A percentile compares a stretch with the other conserved stretches of the same genome.
Evolutionary conservation across 495 filamentous ascomycete genomes (phyloP).

Genomic region (Penicillium silybi): DNA sequence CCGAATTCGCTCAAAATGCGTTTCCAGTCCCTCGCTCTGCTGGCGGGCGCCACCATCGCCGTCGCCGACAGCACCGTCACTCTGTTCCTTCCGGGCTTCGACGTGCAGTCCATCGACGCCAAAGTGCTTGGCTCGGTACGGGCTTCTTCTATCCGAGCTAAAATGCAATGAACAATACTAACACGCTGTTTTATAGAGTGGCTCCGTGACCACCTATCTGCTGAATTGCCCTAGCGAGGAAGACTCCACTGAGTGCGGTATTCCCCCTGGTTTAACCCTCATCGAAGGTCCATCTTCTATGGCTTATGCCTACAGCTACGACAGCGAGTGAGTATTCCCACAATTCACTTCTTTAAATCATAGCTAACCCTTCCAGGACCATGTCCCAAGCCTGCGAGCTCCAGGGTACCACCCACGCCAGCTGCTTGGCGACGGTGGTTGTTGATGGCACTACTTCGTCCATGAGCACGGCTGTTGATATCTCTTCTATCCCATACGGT

Average conservation of each 20-base stretch:
- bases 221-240: constrained; percentile 1
- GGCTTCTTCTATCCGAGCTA: neutral
- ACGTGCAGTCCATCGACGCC: constrained; percentile 1
- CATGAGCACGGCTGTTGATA: neutral
- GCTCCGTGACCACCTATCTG: constrained; percentile 11
- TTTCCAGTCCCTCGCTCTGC: constrained; percentile 11
- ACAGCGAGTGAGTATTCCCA: neutral
- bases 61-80: constrained; percentile 11
- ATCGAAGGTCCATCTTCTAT: neutral
- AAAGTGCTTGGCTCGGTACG: constrained; percentile 13
- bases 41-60: constrained; percentile 8
- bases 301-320: neutral
- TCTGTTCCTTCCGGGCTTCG: constrained; percentile 15
- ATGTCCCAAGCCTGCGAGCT: constrained; percentile 1
- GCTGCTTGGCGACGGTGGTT: neutral
- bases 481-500: constrained; percentile 2
- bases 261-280: constrained; percentile 3
- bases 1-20: constrained; percentile 3
- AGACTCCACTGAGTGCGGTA: constrained; percentile 2
- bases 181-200: constrained; percentile 1
- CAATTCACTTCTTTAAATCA: neutral
- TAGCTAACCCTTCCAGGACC: neutral
- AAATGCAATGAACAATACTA: neutral
- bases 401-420: neutral
- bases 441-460: neutral